phyloP scores from a whole-genome alignment of 2,329 filamentous ascomycete genomes.

The Helotiales sp. region DNA sequence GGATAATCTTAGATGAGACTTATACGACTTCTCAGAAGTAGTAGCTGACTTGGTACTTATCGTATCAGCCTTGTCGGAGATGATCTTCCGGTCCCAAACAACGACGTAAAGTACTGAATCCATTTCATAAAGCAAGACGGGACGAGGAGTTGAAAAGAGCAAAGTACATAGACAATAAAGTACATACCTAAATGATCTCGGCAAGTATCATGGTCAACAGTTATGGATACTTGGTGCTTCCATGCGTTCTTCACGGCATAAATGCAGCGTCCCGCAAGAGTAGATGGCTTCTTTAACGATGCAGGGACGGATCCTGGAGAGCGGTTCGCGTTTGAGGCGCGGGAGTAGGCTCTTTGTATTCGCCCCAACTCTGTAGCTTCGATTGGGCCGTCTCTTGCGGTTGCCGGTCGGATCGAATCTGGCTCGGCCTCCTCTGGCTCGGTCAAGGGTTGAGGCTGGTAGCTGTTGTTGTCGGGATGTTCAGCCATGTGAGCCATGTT shows the following conservation, averaged over 20 bases:
- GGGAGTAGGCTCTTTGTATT: constrained; percentile 28
- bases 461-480: constrained; percentile 1
- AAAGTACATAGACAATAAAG: constrained; percentile 4
- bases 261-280: constrained; percentile 18
- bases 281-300: constrained; percentile 22
- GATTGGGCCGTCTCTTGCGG: constrained; percentile 22
- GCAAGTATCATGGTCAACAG: constrained; percentile 49
- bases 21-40: not conserved
- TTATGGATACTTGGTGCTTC: constrained; percentile 48
- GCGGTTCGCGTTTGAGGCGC: constrained; percentile 20
- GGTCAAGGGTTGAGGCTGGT: not conserved
- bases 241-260: constrained; percentile 42
- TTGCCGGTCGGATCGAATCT: constrained; percentile 12
- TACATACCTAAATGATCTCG: constrained; percentile 57
- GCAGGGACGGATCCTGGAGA: constrained; percentile 9
- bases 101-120: constrained; percentile 10
- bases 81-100: constrained; percentile 11
- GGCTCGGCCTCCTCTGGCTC: constrained; percentile 17
- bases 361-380: constrained; percentile 31
- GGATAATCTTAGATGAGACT: no score
- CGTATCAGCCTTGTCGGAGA: constrained; percentile 11
- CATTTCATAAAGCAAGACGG: constrained; percentile 10
- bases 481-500: constrained; percentile 19
- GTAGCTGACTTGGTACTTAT: constrained; percentile 16
- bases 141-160: constrained; percentile 9